These are phyloP conservation scores for Vitis hybrid DNA, from an alignment of 177 flowering plant species.

Conservation along the genomic window DNA sequence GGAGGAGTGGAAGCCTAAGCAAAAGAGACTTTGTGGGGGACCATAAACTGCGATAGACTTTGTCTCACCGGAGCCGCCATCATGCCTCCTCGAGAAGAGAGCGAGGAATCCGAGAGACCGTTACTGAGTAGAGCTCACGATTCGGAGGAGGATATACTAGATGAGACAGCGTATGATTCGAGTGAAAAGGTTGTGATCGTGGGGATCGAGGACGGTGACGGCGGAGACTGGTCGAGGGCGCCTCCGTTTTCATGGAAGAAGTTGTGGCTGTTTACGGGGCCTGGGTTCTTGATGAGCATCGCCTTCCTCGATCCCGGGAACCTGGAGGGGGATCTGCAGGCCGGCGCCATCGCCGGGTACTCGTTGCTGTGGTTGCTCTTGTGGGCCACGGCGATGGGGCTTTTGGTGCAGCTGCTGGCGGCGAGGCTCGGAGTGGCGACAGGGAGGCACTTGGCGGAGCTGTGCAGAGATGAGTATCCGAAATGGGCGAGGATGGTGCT, in stretches of 20 bases:
- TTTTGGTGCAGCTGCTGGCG: slow-evolving; percentile 59
- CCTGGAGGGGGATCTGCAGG: slow-evolving; percentile 67
- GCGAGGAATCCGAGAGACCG: slow-evolving; percentile 3
- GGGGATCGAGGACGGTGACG: slow-evolving; percentile 24
- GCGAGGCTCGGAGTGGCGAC: slow-evolving; percentile 77
- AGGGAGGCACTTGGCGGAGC: slow-evolving; percentile 71
- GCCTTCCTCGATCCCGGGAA: slow-evolving; percentile 80
- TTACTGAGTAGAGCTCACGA: slow-evolving; percentile 1
- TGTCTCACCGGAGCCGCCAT: too few relatives aligned
- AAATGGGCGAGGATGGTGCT: slow-evolving; percentile 55
- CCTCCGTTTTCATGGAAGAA: slow-evolving; percentile 77
- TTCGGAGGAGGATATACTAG: slow-evolving; percentile 6
- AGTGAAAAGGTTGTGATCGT: slow-evolving; percentile 46
- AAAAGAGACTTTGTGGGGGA: too few relatives aligned
- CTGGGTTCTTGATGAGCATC: slow-evolving; percentile 71
- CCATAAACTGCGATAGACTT: too few relatives aligned
- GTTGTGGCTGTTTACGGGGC: slow-evolving; percentile 73
- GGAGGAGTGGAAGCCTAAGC: too few relatives aligned
- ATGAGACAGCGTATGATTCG: slow-evolving; percentile 50
- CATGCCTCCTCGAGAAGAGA: slow-evolving; percentile 15
- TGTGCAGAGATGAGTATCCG: slow-evolving; percentile 73
- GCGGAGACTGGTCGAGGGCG: slow-evolving; percentile 11
- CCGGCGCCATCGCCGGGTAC: slow-evolving; percentile 77
- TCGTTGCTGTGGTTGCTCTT: slow-evolving; percentile 63
- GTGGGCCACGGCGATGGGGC: slow-evolving; percentile 75